Conservation (phyloP, 495 filamentous ascomycete genomes). For the Terfezia boudieri region DNA sequence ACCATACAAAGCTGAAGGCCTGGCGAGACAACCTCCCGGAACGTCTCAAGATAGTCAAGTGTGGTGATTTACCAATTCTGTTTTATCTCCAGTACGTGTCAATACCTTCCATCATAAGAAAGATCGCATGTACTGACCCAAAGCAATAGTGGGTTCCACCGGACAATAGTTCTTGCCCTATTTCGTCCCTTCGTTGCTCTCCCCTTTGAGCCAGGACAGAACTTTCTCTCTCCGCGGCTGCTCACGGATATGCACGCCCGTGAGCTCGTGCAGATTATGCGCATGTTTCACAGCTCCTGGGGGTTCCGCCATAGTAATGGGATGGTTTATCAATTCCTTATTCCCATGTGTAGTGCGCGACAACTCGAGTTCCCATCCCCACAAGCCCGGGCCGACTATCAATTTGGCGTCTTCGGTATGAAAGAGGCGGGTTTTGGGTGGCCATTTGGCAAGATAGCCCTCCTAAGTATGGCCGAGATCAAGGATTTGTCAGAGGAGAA, state of each 20-base stretch:
- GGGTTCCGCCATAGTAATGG: not conserved
- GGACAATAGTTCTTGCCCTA: not conserved
- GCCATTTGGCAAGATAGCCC: not conserved
- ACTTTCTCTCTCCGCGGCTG: not conserved
- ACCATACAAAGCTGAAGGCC: not conserved
- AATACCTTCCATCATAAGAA: too few species aligned
- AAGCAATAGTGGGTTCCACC: not conserved
- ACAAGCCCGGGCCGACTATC: not conserved
- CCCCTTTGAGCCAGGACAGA: not conserved
- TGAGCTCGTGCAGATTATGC: not conserved
- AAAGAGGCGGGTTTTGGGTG: not conserved
- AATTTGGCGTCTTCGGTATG: not conserved
- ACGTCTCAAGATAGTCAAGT: not conserved
- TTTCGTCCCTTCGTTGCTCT: not conserved
- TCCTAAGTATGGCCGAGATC: not conserved
- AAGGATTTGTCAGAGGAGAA: not conserved
- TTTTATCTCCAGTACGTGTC: not conserved
- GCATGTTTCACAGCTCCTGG: not conserved
- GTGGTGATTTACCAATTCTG: not conserved
- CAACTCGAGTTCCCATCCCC: not conserved
- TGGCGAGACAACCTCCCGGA: too few species aligned
- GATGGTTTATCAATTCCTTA: not conserved
- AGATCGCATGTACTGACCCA: not conserved
- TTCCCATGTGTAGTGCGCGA: not conserved
- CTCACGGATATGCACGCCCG: not conserved